Evolutionary conservation across 306 rosid genomes (phyloP), one percentile per base, ranked within the genome.

Genomic region (Castanea sativa): DNA sequence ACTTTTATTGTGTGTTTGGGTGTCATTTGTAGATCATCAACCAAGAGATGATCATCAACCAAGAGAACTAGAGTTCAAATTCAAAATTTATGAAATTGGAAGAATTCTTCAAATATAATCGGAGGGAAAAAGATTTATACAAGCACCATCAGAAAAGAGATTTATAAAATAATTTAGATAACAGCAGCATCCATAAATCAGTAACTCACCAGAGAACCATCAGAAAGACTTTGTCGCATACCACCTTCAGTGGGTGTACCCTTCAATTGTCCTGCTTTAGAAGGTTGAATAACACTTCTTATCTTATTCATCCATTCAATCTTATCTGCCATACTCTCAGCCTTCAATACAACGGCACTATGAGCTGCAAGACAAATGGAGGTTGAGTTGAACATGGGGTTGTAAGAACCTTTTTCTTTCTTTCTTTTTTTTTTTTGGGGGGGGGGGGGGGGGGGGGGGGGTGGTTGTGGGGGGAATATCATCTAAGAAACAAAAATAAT

Each of bases 141-240:
- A 45, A 21, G 27, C 74, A 65, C 52, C 57, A 32, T 18, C 11
- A 19, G 80, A 13, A 63, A 53, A 41, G 33, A 53, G 11, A 41
- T 41, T 41, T 41, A 41, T 41, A 19, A 63, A 53, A 41, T 27
- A 53, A 67, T n/a, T 25, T 25, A 5, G n/a, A 38, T 52, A 61
- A 68, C n/a, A 58, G 35, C 49, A 56, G 35, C 58, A 38, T 18
- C 58, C 38, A 53, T 27, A 58, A 57, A 16, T 56, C 64, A 41
- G 73, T 23, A 76, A 84, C 97, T 82, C 80, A 94, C 99, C 90
- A 94, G 84, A 76, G 97, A 94, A 87, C 99, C 99, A 43, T 92
- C 99, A 71, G 99, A 94, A 80, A 85, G 89, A 83, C 97, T 91
- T 5, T 94, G 97, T 69, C 99, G 87, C 92, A 94, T 83, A 75